Evolutionary conservation across 306 rosid genomes (phyloP), one percentile per base, ranked within the genome.

Genomic region (Inga oerstediana): DNA sequence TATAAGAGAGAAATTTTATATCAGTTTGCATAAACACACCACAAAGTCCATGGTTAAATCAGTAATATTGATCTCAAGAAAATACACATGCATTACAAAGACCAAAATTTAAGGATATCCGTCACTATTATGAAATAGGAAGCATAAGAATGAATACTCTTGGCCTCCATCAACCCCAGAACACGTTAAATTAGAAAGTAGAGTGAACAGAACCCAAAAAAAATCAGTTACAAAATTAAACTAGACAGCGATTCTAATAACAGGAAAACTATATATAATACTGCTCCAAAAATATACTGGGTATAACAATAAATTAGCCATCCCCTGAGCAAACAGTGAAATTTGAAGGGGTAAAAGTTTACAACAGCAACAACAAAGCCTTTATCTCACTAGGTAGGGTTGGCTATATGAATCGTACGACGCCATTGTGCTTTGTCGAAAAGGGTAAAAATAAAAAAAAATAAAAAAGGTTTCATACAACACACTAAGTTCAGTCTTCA

Each of bases 401-500:
- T 27, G 30, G 30, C 30, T 27, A 27, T 27, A 27, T 27, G 30
- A 27, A 27, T 27, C 30, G 30, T 27, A 27, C 30, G 1, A 27
- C 30, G 30, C 1, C 30, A 27, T 27, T 27, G 30, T 27, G 30
- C 30, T 27, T 27, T 27, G 30, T 27, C 30, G 30, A 27, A 27
- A 27, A 1, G 30, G 30, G 30, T 27, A 27, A 27, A 27, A 27
- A 27, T 3, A 44, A 27, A 32, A 32, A 27, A 27, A 27, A 27
- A 27, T 0, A 13, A 59, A 56, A 20, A 56, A 10, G 43, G 14
- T 14, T 78, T 72, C 71, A 74, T 22, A 59, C 49, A 72, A 34
- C 81, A 61, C 56, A 78, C 44, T 56, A 52, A 76, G 44, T 80
- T 87, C 87, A 88, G 89, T 94, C 99, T 88, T 94, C 98, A 68